Evolutionary conservation across 1,139 yeast species (phyloP).

Genomic region (Protomyces inouyei): DNA sequence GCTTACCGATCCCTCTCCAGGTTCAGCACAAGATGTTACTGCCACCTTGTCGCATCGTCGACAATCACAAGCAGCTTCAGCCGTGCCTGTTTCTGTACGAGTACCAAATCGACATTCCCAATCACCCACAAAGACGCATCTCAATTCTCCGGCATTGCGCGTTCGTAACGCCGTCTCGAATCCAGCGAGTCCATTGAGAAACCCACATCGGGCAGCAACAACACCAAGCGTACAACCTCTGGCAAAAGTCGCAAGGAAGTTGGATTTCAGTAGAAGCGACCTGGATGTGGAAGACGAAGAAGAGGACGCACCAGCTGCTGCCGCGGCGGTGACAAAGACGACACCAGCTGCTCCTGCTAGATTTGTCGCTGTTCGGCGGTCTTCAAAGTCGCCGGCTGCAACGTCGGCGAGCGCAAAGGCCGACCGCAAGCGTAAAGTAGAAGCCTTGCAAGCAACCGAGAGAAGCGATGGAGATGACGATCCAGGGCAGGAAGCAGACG

Average conservation of each 20-base stretch:
- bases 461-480: not conserved
- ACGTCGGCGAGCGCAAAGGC: not conserved
- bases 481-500: not conserved
- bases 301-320: not conserved
- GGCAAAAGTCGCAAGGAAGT: constrained; percentile 27
- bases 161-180: constrained; percentile 28
- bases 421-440: not conserved
- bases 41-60: constrained; percentile 11
- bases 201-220: constrained; percentile 9
- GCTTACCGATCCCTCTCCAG: constrained; percentile 1
- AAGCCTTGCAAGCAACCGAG: not conserved
- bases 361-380: not conserved
- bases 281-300: constrained; percentile 5
- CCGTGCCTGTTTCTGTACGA: not conserved
- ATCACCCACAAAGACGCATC: constrained; percentile 34
- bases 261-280: constrained; percentile 23
- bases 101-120: not conserved
- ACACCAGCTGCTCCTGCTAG: not conserved
- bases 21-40: constrained; percentile 18
- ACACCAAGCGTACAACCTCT: not conserved
- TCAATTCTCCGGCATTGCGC: constrained; percentile 35
- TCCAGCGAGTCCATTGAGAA: constrained; percentile 3
- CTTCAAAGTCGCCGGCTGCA: not conserved
- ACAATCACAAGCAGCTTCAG: constrained; percentile 4
- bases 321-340: not conserved